Evolutionary conservation across 306 rosid genomes (phyloP).

Genomic region (Begonia fuchsioides): DNA sequence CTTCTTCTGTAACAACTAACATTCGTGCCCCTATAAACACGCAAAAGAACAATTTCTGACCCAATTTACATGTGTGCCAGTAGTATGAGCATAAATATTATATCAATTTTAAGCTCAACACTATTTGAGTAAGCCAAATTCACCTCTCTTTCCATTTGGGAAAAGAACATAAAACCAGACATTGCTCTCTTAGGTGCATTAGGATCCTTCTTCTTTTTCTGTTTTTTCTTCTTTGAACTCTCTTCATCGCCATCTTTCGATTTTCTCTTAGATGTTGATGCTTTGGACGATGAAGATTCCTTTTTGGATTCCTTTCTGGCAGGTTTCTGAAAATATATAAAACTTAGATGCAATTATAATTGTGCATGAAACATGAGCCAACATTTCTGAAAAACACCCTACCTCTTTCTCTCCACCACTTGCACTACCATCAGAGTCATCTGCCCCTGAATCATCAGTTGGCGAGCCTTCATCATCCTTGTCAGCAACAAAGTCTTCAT

Average conservation of each 20-base stretch:
- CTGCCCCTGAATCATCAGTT: conserved; percentile 93
- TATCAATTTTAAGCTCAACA: too few species aligned
- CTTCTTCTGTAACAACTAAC: not conserved
- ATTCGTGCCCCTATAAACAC: not conserved
- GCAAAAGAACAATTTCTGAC: not conserved
- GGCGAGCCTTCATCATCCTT: conserved; percentile 95
- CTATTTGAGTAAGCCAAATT: not conserved
- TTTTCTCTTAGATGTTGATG: conserved; percentile 71
- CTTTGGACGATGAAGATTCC: conserved; percentile 56
- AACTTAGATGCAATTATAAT: conserved; percentile 9
- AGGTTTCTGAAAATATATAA: conserved; percentile 57
- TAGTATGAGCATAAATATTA: too few species aligned
- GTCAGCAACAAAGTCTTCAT: conserved; percentile 68
- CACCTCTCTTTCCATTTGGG: conserved; percentile 93
- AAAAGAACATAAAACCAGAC: conserved; percentile 98
- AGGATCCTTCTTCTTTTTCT: conserved; percentile 94
- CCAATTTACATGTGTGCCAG: too few species aligned
- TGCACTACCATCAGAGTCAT: conserved; percentile 67
- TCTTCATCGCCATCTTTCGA: conserved; percentile 67
- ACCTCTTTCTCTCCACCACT: conserved; percentile 79
- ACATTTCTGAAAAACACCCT: conserved; percentile 10
- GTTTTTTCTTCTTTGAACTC: conserved; percentile 75
- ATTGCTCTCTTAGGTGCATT: conserved; percentile 95
- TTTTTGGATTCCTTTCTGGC: conserved; percentile 66
- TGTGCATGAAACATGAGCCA: conserved; percentile 1